Evolutionary conservation across 164 flowering plant species (phyloP), one percentile per base, ranked within the genome.

Genomic region (Chloranthus sessilifolius): DNA sequence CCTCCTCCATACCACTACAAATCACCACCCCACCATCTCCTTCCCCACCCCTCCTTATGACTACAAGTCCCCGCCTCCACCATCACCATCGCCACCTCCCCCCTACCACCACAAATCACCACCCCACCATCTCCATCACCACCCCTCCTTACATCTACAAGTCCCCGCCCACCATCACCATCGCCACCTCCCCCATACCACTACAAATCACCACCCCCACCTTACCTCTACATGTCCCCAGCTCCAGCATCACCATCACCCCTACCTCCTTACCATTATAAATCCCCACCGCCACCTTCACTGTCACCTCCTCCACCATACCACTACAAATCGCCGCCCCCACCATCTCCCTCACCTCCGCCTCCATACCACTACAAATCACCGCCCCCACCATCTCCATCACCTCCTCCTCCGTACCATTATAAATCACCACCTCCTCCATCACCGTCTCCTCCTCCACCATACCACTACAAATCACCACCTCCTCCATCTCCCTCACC

Each of bases 371-470:
- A 48, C 7, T 58, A 58, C 12, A 33, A 31, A 10, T 60, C 58
- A 7, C 64, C 58, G 37, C 64, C 64, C 10, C 63, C 55, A 41
- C 62, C 37, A 8, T 31, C 42, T 1, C 31, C 29, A 1, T 39
- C 47, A 6, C 47, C 53, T 0, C 53, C 47, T 11, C 61, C 47
- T 7, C 61, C 55, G 10, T 50, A 53, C 22, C 24, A 45, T 7
- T 47, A 43, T 15, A 51, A 21, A 8, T 47, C 58, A 9, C 61
- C 67, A 17, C 61, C 56, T 4, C 61, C 66, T 3, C n/a, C n/a
- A n/a, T n/a, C 35, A 1, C 10, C 26, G 9, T 58, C 63, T 3
- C 65, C 65, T 3, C 53, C 60, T 20, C 58, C 60, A 20, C 37
- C 65, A 4, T 39, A 37, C 24, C 16, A 28, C 27, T 45, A 43